Evolutionary conservation across 805 yeast species (phyloP), one percentile per base, ranked within the genome.

Genomic region (Cyberlindnera mississippiensis): DNA sequence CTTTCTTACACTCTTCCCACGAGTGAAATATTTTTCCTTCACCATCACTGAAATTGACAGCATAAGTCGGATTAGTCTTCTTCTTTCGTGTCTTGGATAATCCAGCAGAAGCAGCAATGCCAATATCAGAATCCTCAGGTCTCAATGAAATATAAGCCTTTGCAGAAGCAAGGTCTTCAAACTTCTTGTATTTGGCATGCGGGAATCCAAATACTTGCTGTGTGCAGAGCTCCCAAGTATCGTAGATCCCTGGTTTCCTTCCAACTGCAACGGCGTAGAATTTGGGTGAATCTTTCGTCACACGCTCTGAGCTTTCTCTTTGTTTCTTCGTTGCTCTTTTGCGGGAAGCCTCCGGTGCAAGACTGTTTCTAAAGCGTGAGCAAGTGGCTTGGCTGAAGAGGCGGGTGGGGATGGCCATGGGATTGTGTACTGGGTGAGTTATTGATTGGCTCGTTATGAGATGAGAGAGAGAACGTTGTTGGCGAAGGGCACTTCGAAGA

Each of bases 201-300:
- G 31, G 28, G 15, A 16, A 40, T 2, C 90, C 87, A 9, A 52
- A 51, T 0, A 80, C 83, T 34, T 76, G 74, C 0, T 49, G 43
- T 38, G 71, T 64, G 45, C 83, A 78, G 4, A 70, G 75, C 1
- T 59, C 57, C 96, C 96, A 88, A 19, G 59, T 61, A 7, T 41
- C 49, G 58, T 63, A 87, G 1, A 88, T 64, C 0, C 95, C 96
- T 2, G 63, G 53, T 1, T 42, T 42, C 16, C 76, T 63, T 2
- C 88, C 86, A 10, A 60, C 62, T 10, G 63, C 66, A 2, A 80
- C 85, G 0, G 84, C 85, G 46, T 80, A 80, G 48, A 51, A 74
- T 9, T 20, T 6, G 6, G 24, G 9, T 20, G 24, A 20, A 20
- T 6, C 24, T 20, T 20, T 20, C 24, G 6, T 20, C 24, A 6